Base-by-base conservation (phyloP, 2,329 filamentous ascomycete genomes). In the Neonectria coccinea region DNA sequence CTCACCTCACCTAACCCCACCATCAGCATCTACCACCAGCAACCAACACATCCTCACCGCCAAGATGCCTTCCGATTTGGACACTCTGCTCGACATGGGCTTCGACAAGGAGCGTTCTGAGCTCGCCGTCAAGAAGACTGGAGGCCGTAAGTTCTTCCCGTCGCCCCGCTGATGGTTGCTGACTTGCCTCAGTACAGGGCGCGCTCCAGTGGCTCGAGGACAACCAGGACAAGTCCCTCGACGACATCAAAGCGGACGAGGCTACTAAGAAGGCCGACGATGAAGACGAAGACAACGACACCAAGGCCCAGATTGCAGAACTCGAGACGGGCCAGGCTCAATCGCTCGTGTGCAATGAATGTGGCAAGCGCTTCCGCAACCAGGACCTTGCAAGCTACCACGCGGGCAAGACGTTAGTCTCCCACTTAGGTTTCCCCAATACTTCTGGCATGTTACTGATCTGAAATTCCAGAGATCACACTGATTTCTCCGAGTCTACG, bases 141-240 rank as follows among this genome's bases (percentile, higher is more conserved):
- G 94, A 67, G 92, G 92, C 62, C 81, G 94, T 93, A 83, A 81
- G 91, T 83, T 27, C 54, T 33, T 11, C 5, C 9, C 9, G 25
- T 27, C 12, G 48, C 14, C 36, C 25, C 10, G 16, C 56, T n/a
- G 22, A 5, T 25, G 11, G 39, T 68, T 73, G 33, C 67, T 73
- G 45, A 69, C 55, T 53, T 33, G 33, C 42, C n/a, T 31, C 67
- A 95, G 92, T 97, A 51, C 91, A 96, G 77, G 91, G 90, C 70
- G 96, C 96, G 56, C 87, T 99, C 62, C 92, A 97, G 81, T 99
- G 96, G 96, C 87, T 99, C 1, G 94, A 97, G 77, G 88, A 92
- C 73, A 97, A 97, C 77, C 90, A 97, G 77, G 93, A 97, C 78
- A 97, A 92, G 73, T 85, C 92, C 1, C 77, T 97, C 45, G 94